phyloP scores from a whole-genome alignment of 257 asterid genomes.

The Anisodus acutangulus region DNA sequence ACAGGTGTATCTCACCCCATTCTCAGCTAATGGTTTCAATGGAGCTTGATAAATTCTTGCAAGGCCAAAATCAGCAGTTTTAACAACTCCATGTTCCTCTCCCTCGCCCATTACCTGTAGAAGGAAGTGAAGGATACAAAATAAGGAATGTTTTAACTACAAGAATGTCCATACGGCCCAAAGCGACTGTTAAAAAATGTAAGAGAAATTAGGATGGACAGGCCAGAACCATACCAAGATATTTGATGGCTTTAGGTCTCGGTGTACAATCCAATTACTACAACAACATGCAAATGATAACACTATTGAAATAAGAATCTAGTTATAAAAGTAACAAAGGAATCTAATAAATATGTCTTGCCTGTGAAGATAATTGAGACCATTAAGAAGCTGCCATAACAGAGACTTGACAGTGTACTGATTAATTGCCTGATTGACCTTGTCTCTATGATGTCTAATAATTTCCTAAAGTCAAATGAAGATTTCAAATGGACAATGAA shows the following conservation, averaged over 20 bases:
- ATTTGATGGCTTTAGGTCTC: constrained; percentile 98
- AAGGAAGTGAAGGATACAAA: background rate
- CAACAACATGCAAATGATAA: constrained; percentile 37
- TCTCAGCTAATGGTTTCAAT: constrained; percentile 77
- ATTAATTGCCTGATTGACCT: constrained; percentile 85
- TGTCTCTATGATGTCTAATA: constrained; percentile 96
- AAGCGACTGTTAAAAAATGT: background rate
- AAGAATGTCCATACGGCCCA: constrained; percentile 11
- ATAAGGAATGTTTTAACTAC: background rate
- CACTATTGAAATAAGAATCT: constrained; percentile 27
- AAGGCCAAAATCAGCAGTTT: constrained; percentile 97
- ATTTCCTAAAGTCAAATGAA: constrained; percentile 63
- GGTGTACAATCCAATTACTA: constrained; percentile 98
- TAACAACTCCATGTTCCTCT: constrained; percentile 95
- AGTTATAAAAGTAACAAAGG: constrained; percentile 25
- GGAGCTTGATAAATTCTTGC: constrained; percentile 98
- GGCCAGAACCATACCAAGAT: constrained; percentile 64
- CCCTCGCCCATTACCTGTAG: constrained; percentile 98
- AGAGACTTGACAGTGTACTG: constrained; percentile 82
- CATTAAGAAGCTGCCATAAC: constrained; percentile 99
- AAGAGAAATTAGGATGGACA: constrained; percentile 1
- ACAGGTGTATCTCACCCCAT: constrained; percentile 70
- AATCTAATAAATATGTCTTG: constrained; percentile 34
- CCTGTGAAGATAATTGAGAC: constrained; percentile 97
- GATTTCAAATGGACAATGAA: constrained; percentile 29